Base-by-base conservation (phyloP, 2,329 filamentous ascomycete genomes). In the Didymella lethalis region DNA sequence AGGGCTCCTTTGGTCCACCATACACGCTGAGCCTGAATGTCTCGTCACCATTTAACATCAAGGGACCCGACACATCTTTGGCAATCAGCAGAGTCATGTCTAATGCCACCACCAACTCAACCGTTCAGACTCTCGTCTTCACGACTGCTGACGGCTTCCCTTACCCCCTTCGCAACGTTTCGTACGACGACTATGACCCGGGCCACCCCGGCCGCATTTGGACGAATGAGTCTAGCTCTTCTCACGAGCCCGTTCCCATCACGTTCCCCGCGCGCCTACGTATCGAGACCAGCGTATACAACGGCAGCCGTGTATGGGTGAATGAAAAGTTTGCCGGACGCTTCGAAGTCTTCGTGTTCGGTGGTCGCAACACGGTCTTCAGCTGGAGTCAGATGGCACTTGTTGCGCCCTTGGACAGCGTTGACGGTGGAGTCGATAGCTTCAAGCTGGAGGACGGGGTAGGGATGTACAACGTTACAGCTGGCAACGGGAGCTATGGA, bases 341-440 rank as follows among this genome's bases (percentile, higher is more conserved):
- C 10, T 85, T 85, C 51, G 83, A 86, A 61, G 83, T 85, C 0
- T 84, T 83, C 58, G 79, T 86, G 0, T 85, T 79, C 62, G 83
- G 83, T 0, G 84, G 84, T 2, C 77, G 75, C 31, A 85, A 86
- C 55, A 79, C 76, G 7, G 57, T 80, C 47, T 82, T 84, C 46
- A 84, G 82, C 31, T 85, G 83, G 84, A 84, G 80, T 59, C 83
- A 84, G 67, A 86, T 85, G 83, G 83, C 83, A 1, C 80, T 85
- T 64, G 83, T 84, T 12, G 83, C 83, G 8, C 83, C 83, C 0
- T 55, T 85, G 36, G 75, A 82, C 7, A 58, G 43, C 0, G 48
- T 76, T 3, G 53, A 67, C 12, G 77, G 77, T 1, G 75, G 70
- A 0, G 52, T 78, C 26, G 61, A 71, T 5, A 47, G 40, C 8